Percentiles rank a stretch among this genome's conserved stretches.
Evolutionary conservation across 2,329 filamentous ascomycete species (phyloP).

Genomic region (Cladorrhinum sp.): DNA sequence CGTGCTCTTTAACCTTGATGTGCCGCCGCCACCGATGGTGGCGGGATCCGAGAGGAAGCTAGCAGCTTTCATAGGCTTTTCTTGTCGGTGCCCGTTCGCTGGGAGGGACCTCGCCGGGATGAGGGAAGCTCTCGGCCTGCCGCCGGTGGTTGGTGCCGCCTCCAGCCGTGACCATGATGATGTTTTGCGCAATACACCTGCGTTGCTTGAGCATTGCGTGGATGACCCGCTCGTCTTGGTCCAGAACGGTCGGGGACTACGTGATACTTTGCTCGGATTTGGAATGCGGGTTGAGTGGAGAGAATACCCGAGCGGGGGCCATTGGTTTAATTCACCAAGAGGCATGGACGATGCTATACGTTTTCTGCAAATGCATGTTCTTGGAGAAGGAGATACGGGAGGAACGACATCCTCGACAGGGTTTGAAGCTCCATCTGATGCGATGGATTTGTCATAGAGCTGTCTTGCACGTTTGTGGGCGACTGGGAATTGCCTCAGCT

Average conservation of each 20-base stretch:
- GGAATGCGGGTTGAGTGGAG: constrained; percentile 40
- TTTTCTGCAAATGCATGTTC: constrained; percentile 15
- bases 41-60: constrained; percentile 15
- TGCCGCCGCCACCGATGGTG: constrained; percentile 19
- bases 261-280: constrained; percentile 36
- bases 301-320: constrained; percentile 42
- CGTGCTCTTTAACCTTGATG: constrained; percentile 36
- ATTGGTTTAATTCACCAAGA: constrained; percentile 44
- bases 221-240: constrained; percentile 44
- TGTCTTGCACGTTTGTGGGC: no score
- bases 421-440: no score
- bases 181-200: constrained; percentile 41
- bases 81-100: constrained; percentile 37
- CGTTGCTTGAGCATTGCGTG: constrained; percentile 44
- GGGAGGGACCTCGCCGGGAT: constrained; percentile 32
- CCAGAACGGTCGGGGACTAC: constrained; percentile 34
- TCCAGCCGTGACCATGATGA: no score
- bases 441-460: not conserved
- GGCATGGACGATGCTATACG: constrained; percentile 40
- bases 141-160: constrained; percentile 19
- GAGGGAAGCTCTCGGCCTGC: constrained; percentile 33
- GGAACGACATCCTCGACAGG: not conserved
- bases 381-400: not conserved
- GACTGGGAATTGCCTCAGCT: no score
- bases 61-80: constrained; percentile 40